Conservation (phyloP, 2,329 filamentous ascomycete genomes). For the Venturia aucupariae region DNA sequence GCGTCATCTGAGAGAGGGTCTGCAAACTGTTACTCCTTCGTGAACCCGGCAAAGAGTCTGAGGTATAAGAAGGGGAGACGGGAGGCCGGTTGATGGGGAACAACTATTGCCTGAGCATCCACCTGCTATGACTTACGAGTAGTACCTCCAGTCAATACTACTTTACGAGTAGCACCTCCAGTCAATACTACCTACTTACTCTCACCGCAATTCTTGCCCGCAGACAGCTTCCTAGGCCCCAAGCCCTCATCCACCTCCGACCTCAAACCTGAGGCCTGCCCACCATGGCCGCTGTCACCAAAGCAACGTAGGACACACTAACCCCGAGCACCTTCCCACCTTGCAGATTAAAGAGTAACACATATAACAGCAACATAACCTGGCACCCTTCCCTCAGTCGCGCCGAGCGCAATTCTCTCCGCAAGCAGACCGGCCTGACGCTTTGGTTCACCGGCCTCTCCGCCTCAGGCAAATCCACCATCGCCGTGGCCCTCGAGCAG, state of each 20-base stretch:
- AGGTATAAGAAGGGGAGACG: neutral
- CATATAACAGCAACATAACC: slow-evolving; percentile 66
- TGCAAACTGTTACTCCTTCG: neutral
- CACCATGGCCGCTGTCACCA: neutral
- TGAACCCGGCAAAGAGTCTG: neutral
- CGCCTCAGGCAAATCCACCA: slow-evolving; percentile 93
- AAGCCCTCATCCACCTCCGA: neutral
- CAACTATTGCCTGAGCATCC: no score
- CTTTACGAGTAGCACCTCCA: no score
- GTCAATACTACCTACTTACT: no score
- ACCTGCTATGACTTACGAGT: no score
- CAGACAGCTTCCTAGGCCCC: no score
- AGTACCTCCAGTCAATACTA: no score
- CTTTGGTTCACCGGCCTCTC: slow-evolving; percentile 98
- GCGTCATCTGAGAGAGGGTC: neutral
- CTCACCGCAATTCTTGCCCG: no score
- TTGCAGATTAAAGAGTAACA: neutral
- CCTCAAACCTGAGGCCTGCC: no score
- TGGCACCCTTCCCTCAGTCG: slow-evolving; percentile 79
- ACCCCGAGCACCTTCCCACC: neutral
- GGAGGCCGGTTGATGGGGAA: neutral
- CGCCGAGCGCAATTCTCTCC: slow-evolving; percentile 61
- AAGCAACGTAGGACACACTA: neutral
- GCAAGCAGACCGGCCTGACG: slow-evolving; percentile 82
- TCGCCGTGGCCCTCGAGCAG: slow-evolving; percentile 93